phyloP scores from a whole-genome alignment of 768 basidiomycete species.

The Lactarius akahatsu region DNA sequence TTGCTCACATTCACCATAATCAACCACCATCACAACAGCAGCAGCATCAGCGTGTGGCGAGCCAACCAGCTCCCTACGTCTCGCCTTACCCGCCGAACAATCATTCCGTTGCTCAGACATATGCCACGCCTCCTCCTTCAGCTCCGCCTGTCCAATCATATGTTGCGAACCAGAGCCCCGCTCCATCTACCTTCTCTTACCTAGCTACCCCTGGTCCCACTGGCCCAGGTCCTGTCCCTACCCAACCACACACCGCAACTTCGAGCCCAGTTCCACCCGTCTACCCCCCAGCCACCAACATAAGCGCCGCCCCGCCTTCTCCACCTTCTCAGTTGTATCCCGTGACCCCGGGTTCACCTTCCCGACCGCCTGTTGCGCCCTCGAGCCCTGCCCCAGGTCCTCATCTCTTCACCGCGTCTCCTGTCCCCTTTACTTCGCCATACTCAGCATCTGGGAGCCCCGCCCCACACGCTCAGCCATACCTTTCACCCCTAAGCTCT shows the following conservation, averaged over 20 bases:
- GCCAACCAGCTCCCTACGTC: not conserved
- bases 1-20: conserved; percentile 5
- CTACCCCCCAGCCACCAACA: not conserved
- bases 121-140: not conserved
- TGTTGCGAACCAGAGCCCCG: conserved; percentile 2
- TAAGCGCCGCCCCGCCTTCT: not conserved
- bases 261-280: not conserved
- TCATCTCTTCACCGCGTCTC: not conserved
- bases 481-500: conserved; percentile 1
- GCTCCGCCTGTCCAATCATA: conserved; percentile 2
- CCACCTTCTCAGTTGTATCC: conserved; percentile 3
- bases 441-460: conserved; percentile 1
- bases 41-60: conserved; percentile 2
- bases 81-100: conserved; percentile 12
- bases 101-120: not conserved
- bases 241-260: conserved; percentile 6
- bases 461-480: conserved; percentile 1
- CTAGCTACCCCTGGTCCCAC: not conserved
- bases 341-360: not conserved
- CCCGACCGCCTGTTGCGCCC: not conserved
- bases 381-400: not conserved
- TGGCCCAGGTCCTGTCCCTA: not conserved
- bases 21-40: not conserved
- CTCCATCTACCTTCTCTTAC: conserved; percentile 5
- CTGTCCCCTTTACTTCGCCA: not conserved